Evolutionary conservation across 148 eudicot genomes (phyloP).

Genomic region (Selenicereus undatus): DNA sequence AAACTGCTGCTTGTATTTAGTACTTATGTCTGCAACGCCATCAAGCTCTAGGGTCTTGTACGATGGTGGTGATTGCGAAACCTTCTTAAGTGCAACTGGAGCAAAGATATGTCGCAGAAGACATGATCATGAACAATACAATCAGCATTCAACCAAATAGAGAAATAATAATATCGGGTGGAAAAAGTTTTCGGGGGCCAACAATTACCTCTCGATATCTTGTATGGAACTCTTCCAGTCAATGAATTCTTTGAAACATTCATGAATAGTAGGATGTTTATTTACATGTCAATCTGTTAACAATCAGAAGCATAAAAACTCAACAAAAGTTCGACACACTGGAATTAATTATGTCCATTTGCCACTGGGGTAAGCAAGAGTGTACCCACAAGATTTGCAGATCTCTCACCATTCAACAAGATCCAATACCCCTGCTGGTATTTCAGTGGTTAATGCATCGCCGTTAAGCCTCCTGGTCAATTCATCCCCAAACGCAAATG

Average conservation of each 20-base stretch:
- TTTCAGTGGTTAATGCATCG: conserved; percentile 24
- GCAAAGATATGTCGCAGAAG: neutral
- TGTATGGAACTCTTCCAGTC: conserved; percentile 18
- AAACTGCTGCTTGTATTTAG: neutral
- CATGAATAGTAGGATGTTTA: conserved; percentile 4
- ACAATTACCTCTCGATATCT: conserved; percentile 8
- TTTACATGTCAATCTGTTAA: neutral
- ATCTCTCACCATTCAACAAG: conserved; percentile 17
- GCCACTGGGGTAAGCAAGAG: neutral
- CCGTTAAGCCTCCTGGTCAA: conserved; percentile 4
- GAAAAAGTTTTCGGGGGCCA: neutral
- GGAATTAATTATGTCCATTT: no score
- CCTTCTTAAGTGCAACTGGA: conserved; percentile 11
- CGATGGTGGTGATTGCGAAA: conserved; percentile 24
- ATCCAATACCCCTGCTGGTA: conserved; percentile 23
- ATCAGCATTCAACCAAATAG: neutral
- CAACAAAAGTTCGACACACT: neutral
- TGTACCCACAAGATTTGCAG: conserved; percentile 21
- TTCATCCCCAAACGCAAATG: neutral
- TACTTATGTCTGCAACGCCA: neutral
- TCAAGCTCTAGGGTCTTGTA: conserved; percentile 33
- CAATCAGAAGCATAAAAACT: neutral
- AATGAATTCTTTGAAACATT: conserved; percentile 31
- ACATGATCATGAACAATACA: neutral
- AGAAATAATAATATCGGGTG: neutral